A percentile compares a stretch with the other conserved stretches of the same genome.
Evolutionary conservation across 73 alveolate genomes (phyloP).

Genomic region (Paramecium pentaurelia): DNA sequence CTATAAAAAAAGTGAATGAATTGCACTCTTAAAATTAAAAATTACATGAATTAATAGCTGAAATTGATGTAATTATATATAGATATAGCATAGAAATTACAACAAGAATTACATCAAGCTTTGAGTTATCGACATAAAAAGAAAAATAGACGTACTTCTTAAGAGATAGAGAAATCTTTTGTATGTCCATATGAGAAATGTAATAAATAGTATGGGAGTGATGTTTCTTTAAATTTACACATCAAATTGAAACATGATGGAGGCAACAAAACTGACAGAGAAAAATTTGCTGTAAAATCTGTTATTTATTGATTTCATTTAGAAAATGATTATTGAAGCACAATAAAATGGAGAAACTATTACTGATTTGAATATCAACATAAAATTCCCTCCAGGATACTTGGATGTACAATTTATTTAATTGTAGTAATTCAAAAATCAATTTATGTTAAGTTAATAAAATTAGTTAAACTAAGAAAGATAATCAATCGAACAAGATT

Average conservation of each 20-base stretch:
- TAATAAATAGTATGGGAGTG: conserved; percentile 78
- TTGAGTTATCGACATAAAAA: conserved; percentile 60
- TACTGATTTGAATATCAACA: conserved; percentile 33
- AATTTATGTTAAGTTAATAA: neutral
- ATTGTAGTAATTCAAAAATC: neutral
- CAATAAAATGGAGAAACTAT: conserved; percentile 42
- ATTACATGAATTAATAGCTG: conserved; percentile 16
- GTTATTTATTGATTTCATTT: neutral
- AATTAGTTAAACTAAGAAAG: neutral
- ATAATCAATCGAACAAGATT: neutral
- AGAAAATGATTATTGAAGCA: conserved; percentile 54
- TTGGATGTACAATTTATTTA: conserved; percentile 10
- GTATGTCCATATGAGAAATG: conserved; percentile 78
- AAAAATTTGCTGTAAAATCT: conserved; percentile 74
- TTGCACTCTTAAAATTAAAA: conserved; percentile 9
- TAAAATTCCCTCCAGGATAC: conserved; percentile 62
- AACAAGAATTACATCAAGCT: conserved; percentile 29
- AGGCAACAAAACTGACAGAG: conserved; percentile 86
- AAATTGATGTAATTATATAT: conserved; percentile 7
- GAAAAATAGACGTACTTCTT: conserved; percentile 76
- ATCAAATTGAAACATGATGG: conserved; percentile 78
- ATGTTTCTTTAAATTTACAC: conserved; percentile 76
- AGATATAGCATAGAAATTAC: neutral
- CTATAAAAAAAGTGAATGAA: conserved; percentile 54
- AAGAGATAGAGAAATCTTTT: conserved; percentile 68